Base-by-base conservation (phyloP, 495 filamentous ascomycete genomes). In the Pyrenopolyporus hunteri region DNA sequence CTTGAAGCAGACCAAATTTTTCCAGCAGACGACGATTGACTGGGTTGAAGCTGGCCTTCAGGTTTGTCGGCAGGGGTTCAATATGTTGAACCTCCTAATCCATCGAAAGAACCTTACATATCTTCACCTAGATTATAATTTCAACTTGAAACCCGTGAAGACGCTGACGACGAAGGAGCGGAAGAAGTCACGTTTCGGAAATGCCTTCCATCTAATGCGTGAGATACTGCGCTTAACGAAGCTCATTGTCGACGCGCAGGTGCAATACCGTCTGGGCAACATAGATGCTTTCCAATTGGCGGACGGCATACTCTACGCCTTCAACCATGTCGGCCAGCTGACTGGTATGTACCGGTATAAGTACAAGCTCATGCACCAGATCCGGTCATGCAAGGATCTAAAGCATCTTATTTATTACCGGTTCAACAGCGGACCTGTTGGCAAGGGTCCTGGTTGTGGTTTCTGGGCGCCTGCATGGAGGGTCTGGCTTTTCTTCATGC, bases 321-420 rank as follows among this genome's bases (percentile, higher is more conserved):
- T 99, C 81, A 99, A 99, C 77, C 95, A 99, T 66, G 95, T 99
- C 53, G 95, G 95, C 45, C 95, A 99, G 76, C 80, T 99, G 47
- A 99, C 95, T 20, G 95, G 95, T 68, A 99, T 99, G 95, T 99
- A 99, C 77, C 90, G 95, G 22, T 99, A 99, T 85, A 99, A 99
- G 82, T 99, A 99, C 79, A 99, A 99, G 80, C 83, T 99, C 29
- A 99, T 99, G 95, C 95, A 99, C 73, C 95, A 99, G 76, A 98
- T 99, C 67, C 92, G 95, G 42, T 94, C 95, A 2, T 99, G 95
- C 79, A 99, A 99, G 72, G 95, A 99, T 76, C 76, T 99, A 69
- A 99, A 99, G 84, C 95, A 99, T 85, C 73, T 99, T 46, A 97
- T 99, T 61, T 99, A 99, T 79, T 97, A 99, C 73, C 90, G 95